A percentile compares a stretch with the other conserved stretches of the same genome.
Evolutionary conservation across 169 alveolate genomes (phyloP).

Genomic region (Perkinsus chesapeaki): DNA sequence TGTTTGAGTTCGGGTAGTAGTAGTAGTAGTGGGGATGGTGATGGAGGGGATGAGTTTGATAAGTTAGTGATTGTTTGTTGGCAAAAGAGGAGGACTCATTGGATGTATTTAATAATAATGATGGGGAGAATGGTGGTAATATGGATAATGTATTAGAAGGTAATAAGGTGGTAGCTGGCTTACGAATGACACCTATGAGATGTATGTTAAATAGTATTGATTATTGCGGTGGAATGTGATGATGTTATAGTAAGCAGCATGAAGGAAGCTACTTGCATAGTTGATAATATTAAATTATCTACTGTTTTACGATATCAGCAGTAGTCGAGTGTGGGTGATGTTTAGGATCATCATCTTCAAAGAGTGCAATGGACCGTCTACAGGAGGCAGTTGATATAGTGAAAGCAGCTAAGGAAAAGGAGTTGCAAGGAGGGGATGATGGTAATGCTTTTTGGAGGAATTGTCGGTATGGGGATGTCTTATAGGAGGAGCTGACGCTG

Average conservation of each 20-base stretch:
- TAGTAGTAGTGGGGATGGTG: background rate
- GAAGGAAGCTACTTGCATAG: no score
- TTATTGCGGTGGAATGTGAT: no score
- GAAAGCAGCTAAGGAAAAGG: background rate
- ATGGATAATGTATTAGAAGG: background rate
- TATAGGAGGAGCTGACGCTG: background rate
- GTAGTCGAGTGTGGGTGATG: background rate
- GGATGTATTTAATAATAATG: background rate
- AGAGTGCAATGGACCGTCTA: background rate
- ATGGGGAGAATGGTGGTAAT: background rate
- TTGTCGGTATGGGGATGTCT: background rate
- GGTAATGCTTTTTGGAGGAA: background rate
- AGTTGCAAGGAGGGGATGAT: background rate
- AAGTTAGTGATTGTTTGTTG: background rate
- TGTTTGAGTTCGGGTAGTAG: background rate
- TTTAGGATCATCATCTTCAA: background rate
- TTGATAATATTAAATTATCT: no score
- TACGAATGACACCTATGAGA: no score
- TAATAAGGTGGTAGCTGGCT: no score
- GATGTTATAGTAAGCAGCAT: no score
- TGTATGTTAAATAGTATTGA: no score
- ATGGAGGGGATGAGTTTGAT: background rate
- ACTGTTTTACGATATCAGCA: background rate
- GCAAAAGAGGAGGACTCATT: background rate
- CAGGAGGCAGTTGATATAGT: background rate